Base-by-base conservation (phyloP, 2,329 filamentous ascomycete species). In the Colletotrichum sansevieriae region DNA sequence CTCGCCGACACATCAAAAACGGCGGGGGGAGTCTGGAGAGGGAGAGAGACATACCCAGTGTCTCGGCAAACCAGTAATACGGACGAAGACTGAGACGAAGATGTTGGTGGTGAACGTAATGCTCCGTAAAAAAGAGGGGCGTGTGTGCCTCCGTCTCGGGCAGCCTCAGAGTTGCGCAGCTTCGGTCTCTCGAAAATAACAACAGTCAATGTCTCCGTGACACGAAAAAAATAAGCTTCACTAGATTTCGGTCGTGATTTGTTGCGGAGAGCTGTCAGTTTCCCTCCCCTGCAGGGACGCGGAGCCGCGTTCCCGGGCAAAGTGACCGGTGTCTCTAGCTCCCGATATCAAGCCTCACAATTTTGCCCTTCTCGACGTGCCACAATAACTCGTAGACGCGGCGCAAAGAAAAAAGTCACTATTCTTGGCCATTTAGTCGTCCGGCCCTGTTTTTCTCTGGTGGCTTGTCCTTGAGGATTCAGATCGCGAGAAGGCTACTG, bases 211-310 rank as follows among this genome's bases (percentile, higher is more conserved):
- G n/a, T 49, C 22, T n/a, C 15, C 43, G 41, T 13, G 13, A 56
- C 11, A 20, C 43, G 29, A 39, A 11, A 9, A 39, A 49, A 43
- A 43, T 49, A 51, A 58, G 52, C 61, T 64, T 64, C 52, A 47
- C 49, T 47, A 11, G 46, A 25, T 46, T 18, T 58, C 33, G 55
- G 18, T 44, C 25, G 25, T 2, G 46, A 56, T 56, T 29, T 43
- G 37, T 20, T 43, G 37, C 54, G 43, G 54, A 56, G 35, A 56
- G 35, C 54, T 56, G 54, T 56, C 54, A 56, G 37, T 41, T 13
- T 22, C 22, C 4, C 51, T 18, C 33, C 33, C 35, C 29, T 37
- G 54, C 43, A n/a, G 20, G 35, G 12, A 18, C 12, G 54, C 35
- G n/a, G 25, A 46, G 33, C 55, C 55, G 22, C 55, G 55, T 58